Evolutionary conservation across 116 monocot species (phyloP).

Genomic region (Papilionanthe hybrid): DNA sequence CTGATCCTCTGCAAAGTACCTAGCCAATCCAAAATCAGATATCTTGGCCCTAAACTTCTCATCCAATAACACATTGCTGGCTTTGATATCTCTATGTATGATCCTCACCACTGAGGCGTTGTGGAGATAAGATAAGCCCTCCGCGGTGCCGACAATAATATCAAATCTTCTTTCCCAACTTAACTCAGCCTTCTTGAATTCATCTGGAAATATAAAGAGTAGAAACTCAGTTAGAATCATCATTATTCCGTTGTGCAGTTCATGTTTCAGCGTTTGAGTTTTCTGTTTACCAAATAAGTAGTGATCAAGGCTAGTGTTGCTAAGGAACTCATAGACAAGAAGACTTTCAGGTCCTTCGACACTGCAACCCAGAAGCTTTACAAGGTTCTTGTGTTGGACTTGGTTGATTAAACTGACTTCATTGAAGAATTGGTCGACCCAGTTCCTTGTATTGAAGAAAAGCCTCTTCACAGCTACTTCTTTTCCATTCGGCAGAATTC

Average conservation of each 20-base stretch:
- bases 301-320: constrained; percentile 34
- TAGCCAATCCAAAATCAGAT: constrained; percentile 50
- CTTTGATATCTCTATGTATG: not conserved
- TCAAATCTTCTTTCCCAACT: constrained; percentile 40
- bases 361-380: constrained; percentile 34
- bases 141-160: constrained; percentile 55
- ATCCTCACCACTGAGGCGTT: constrained; percentile 57
- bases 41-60: too few species aligned
- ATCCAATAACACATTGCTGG: too few species aligned
- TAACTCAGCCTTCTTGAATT: constrained; percentile 35
- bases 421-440: constrained; percentile 32
- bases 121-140: constrained; percentile 56
- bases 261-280: not conserved
- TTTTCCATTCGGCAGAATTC: constrained; percentile 21
- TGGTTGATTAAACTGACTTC: constrained; percentile 28
- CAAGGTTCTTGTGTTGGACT: constrained; percentile 36
- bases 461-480: constrained; percentile 32
- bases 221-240: not conserved
- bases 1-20: constrained; percentile 34
- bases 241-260: not conserved
- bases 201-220: constrained; percentile 8
- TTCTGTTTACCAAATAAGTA: constrained; percentile 19
- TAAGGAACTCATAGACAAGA: constrained; percentile 30
- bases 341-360: constrained; percentile 35
- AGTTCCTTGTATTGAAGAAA: constrained; percentile 23